phyloP scores from a whole-genome alignment of 148 eudicot genomes.

The Rhododendron simsii region DNA sequence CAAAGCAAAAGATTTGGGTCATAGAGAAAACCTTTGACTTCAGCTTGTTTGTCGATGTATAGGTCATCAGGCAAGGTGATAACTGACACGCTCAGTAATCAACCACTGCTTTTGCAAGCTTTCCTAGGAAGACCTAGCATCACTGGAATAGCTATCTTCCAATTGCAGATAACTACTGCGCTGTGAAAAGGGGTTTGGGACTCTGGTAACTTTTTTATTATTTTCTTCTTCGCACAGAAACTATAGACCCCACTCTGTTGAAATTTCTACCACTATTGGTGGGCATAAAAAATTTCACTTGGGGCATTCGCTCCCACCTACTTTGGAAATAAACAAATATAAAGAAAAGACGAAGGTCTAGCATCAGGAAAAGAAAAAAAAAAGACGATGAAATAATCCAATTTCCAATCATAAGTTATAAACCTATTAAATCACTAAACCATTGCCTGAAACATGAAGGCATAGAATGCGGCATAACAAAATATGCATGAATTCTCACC shows the following conservation, averaged over 20 bases:
- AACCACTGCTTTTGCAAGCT: background rate
- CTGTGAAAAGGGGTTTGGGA: background rate
- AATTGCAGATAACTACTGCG: background rate
- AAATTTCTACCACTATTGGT: background rate
- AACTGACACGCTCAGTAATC: background rate
- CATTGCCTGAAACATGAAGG: background rate
- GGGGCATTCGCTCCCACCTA: background rate
- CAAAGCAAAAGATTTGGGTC: background rate
- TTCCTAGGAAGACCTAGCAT: background rate
- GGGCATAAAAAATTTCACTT: background rate
- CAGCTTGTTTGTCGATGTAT: background rate
- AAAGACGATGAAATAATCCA: background rate
- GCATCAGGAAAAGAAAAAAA: background rate
- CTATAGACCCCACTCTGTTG: background rate
- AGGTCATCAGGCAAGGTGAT: background rate
- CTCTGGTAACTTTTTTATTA: background rate
- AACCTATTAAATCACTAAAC: background rate
- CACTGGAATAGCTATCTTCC: background rate
- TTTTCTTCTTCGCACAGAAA: background rate
- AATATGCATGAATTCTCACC: constrained; percentile 42
- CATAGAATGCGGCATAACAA: background rate
- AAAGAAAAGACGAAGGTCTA: background rate
- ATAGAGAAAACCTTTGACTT: background rate
- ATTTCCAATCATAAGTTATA: background rate
- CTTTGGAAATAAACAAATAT: background rate